These are phyloP conservation scores for Trichoderma sp. DNA, from an alignment of 2,329 filamentous ascomycete genomes.

Conservation along the genomic window DNA sequence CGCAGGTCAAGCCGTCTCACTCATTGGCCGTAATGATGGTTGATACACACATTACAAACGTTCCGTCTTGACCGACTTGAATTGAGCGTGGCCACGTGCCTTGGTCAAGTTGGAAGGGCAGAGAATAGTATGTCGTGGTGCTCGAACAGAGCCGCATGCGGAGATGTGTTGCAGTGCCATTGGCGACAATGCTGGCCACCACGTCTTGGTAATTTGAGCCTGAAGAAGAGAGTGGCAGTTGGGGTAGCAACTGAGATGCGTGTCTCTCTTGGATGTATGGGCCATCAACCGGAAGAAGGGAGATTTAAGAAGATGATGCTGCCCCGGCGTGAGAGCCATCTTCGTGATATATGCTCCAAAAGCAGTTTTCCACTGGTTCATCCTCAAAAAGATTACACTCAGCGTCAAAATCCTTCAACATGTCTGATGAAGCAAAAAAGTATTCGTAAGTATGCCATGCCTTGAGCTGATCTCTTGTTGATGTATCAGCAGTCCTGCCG, in stretches of 20 bases:
- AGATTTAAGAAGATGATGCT: constrained; percentile 6
- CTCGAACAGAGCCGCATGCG: constrained; percentile 31
- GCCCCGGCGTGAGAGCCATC: neutral
- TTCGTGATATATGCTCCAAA: neutral
- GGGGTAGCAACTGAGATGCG: constrained; percentile 5
- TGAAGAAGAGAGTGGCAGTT: neutral
- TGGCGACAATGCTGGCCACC: constrained; percentile 29
- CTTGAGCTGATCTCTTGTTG: neutral
- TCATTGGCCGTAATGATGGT: constrained; percentile 4
- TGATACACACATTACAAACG: neutral
- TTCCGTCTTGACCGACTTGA: neutral
- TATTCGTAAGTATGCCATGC: constrained; percentile 1
- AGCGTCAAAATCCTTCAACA: neutral
- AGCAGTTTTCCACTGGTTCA: neutral
- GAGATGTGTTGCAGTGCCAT: constrained; percentile 35
- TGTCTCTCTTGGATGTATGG: neutral
- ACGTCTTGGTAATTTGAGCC: neutral
- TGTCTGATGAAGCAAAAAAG: neutral
- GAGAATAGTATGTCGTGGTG: constrained; percentile 19
- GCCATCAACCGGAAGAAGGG: neutral
- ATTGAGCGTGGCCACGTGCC: constrained; percentile 20
- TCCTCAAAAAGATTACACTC: neutral
- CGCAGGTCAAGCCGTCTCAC: neutral
- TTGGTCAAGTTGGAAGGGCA: neutral
- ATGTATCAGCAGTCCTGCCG: constrained; percentile 2